Base-by-base conservation (phyloP, 116 monocot genomes). In the Phalaenopsis hybrid region DNA sequence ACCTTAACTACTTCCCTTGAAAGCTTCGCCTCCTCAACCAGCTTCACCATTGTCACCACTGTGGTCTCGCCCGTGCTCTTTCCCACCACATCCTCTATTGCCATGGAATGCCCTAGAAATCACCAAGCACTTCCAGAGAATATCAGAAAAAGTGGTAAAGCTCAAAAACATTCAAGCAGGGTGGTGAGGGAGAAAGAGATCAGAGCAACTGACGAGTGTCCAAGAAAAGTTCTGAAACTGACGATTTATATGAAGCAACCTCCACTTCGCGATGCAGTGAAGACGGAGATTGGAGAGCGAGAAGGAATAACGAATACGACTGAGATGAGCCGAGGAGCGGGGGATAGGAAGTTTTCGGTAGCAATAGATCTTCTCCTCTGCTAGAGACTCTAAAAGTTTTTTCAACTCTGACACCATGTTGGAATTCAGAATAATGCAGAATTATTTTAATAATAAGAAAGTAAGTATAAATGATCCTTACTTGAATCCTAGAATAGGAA, bases 11-110 rank as follows among this genome's bases (percentile, higher is more conserved):
- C 93, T 82, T 31, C 31, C 31, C 31, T 31, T 31, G 31, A 31
- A 0, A 31, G 31, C 31, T 31, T 31, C 31, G 95, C 95, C 70
- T 89, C 85, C 17, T 93, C 95, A 21, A 95, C 95, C 15, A 99
- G 88, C 80, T 91, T 93, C 55, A 99, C 93, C 78, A 99, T 92
- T 52, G 95, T 95, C 79, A 81, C 92, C 51, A 99, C 99, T 82
- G 95, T 93, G 28, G 98, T 87, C 81, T 95, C 93, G 21, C 95
- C 92, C n/a, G 93, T 91, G 81, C 87, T 91, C 86, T 93, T 31
- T 48, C 90, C 94, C 76, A 92, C 86, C 80, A 94, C 94, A 73
- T 97, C 97, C 84, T 97, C 94, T 52, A 94, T 94, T 78, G 97
- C 94, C 97, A 97, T 97, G 16, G 17, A 52, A 23, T 61, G 43